Conservation (phyloP, 805 yeast species). For the Yarrowia osloensis region DNA sequence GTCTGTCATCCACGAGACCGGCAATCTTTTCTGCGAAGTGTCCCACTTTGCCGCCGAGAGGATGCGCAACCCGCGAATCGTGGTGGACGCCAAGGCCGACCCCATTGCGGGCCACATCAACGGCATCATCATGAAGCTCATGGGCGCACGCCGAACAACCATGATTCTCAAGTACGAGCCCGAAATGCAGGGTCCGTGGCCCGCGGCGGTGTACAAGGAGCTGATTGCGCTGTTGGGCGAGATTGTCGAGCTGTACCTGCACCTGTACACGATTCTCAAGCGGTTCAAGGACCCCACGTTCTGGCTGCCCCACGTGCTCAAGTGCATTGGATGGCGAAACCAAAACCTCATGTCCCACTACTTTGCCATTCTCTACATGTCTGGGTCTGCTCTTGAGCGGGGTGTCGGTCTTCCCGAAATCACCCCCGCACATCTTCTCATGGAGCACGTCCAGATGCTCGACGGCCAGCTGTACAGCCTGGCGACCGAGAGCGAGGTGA, state of each 20-base stretch:
- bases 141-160: conserved; percentile 25
- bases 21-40: conserved; percentile 40
- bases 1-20: conserved; percentile 36
- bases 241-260: conserved; percentile 37
- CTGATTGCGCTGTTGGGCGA: conserved; percentile 38
- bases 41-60: conserved; percentile 41
- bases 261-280: conserved; percentile 39
- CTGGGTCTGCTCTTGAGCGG: conserved; percentile 38
- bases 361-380: conserved; percentile 42
- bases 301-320: conserved; percentile 36
- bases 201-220: conserved; percentile 40
- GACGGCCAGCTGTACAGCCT: conserved; percentile 26
- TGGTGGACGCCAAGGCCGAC: conserved; percentile 37
- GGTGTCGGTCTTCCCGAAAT: conserved; percentile 42
- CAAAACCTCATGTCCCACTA: conserved; percentile 38
- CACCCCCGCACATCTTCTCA: conserved; percentile 39
- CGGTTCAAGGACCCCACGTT: conserved; percentile 36
- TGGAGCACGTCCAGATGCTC: conserved; percentile 33
- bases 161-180: conserved; percentile 42
- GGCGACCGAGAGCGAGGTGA: background rate
- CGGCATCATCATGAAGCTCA: conserved; percentile 32
- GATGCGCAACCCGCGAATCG: conserved; percentile 34
- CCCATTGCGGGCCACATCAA: conserved; percentile 34
- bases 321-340: conserved; percentile 41
- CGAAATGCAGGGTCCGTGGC: conserved; percentile 42